These are phyloP conservation scores for Lactarius quietus DNA, from an alignment of 768 basidiomycete species.

Conservation along the genomic window DNA sequence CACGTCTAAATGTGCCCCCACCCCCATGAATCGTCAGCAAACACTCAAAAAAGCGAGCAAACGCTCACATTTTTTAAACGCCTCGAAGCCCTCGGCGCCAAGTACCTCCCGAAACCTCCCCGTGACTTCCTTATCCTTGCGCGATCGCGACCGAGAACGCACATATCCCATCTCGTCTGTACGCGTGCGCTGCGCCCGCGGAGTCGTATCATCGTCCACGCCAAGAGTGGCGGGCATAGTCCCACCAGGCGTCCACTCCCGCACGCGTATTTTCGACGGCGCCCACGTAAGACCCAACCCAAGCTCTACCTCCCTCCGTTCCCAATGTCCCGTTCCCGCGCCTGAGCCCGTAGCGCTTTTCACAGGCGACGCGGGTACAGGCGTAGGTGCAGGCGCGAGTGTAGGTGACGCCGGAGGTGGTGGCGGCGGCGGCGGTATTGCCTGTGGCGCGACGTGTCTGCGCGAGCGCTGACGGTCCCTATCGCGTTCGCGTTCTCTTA, in stretches of 20 bases:
- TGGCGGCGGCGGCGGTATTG: too few relatives aligned
- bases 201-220: too few relatives aligned
- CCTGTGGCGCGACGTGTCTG: not conserved
- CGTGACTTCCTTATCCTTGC: constrained; percentile 23
- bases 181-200: too few relatives aligned
- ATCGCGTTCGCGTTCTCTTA: constrained; percentile 21
- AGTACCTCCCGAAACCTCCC: constrained; percentile 24
- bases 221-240: not conserved
- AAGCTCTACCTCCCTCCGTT: constrained; percentile 25
- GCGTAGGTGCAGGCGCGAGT: too few relatives aligned
- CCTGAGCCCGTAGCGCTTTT: not conserved
- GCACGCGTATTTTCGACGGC: constrained; percentile 26
- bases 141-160: constrained; percentile 17
- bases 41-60: not conserved
- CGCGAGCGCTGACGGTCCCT: constrained; percentile 20
- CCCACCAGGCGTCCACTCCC: constrained; percentile 22
- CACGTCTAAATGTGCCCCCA: too few relatives aligned
- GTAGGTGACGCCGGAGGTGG: too few relatives aligned
- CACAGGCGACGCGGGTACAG: not conserved
- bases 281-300: constrained; percentile 27
- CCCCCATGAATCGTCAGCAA: too few relatives aligned
- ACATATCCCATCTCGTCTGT: constrained; percentile 30
- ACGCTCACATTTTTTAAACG: constrained; percentile 59
- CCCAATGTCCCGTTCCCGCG: constrained; percentile 18
- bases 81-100: constrained; percentile 23